Percentiles rank a stretch among this genome's conserved stretches.
Evolutionary conservation across 352 stramenopile genomes (phyloP).

Genomic region (Sclerospora graminicola): DNA sequence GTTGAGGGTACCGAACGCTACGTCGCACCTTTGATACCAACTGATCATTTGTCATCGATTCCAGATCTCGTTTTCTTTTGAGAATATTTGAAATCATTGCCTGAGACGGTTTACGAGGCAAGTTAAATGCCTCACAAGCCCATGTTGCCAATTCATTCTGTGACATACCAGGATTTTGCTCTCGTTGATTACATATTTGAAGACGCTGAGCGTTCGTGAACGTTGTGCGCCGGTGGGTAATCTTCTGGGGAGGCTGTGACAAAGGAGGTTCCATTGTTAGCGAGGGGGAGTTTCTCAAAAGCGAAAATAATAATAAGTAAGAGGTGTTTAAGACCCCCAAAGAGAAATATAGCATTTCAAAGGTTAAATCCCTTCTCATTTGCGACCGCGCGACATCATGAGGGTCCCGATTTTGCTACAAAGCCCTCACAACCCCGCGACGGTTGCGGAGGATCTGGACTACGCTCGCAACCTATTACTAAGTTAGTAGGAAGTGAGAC

Average conservation of each 20-base stretch:
- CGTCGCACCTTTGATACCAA: constrained; percentile 16
- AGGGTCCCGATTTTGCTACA: too few species aligned
- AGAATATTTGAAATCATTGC: constrained; percentile 27
- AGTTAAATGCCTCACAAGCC: constrained; percentile 10
- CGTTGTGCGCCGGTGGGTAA: constrained; percentile 4
- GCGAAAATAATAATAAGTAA: too few species aligned
- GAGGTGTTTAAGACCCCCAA: too few species aligned
- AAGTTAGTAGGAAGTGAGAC: too few species aligned
- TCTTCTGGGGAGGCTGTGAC: not conserved
- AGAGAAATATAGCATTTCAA: too few species aligned
- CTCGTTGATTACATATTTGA: constrained; percentile 15
- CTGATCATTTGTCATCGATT: constrained; percentile 15
- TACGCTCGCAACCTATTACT: too few species aligned
- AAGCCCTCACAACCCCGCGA: too few species aligned
- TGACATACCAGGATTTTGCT: constrained; percentile 14
- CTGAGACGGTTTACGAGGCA: constrained; percentile 21
- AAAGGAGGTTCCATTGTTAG: constrained; percentile 9
- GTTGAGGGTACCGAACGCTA: constrained; percentile 13
- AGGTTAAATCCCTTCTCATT: too few species aligned
- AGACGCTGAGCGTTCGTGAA: constrained; percentile 26
- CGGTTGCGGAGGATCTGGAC: too few species aligned
- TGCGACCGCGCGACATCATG: too few species aligned
- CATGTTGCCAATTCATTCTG: constrained; percentile 15
- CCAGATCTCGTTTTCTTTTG: constrained; percentile 18
- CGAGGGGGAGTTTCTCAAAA: constrained; percentile 1